Conservation (phyloP, 2,329 filamentous ascomycete genomes). For the Cladophialophora chaetospira region DNA sequence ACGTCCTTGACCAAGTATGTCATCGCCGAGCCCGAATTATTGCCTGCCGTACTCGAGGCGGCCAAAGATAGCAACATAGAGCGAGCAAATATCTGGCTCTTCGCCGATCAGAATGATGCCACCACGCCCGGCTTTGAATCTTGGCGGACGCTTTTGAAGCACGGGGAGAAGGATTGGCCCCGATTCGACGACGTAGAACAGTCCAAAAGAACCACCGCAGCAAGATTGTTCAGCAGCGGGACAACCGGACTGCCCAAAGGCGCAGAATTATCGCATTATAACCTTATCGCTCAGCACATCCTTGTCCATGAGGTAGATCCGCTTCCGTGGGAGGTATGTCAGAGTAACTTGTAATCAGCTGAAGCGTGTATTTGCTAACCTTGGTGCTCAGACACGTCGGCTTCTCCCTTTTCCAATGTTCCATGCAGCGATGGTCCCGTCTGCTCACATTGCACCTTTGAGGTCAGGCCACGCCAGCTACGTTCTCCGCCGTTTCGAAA, state of each 20-base stretch:
- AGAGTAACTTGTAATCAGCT: background rate
- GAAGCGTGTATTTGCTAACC: background rate
- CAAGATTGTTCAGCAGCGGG: conserved; percentile 57
- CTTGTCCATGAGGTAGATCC: conserved; percentile 33
- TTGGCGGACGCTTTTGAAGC: conserved; percentile 49
- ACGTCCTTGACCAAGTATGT: conserved; percentile 49
- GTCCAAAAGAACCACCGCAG: conserved; percentile 51
- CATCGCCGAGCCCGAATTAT: conserved; percentile 43
- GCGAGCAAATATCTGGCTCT: conserved; percentile 13
- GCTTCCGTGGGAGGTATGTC: conserved; percentile 16
- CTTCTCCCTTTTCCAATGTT: conserved; percentile 50
- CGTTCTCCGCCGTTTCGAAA: conserved; percentile 51
- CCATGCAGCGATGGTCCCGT: conserved; percentile 53
- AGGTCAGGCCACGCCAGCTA: conserved; percentile 50
- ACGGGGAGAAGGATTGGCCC: conserved; percentile 52
- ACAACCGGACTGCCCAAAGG: conserved; percentile 65
- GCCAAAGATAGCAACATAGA: conserved; percentile 8
- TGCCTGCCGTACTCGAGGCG: conserved; percentile 3
- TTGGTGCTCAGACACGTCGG: conserved; percentile 7
- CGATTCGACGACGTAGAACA: conserved; percentile 44
- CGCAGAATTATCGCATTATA: conserved; percentile 59
- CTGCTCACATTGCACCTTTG: conserved; percentile 49
- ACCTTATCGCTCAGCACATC: conserved; percentile 58
- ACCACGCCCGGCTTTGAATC: conserved; percentile 44
- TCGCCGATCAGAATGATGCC: conserved; percentile 42